Base-by-base conservation (phyloP, 371 early-diverging fungal species). In the Mucor irregularis region DNA sequence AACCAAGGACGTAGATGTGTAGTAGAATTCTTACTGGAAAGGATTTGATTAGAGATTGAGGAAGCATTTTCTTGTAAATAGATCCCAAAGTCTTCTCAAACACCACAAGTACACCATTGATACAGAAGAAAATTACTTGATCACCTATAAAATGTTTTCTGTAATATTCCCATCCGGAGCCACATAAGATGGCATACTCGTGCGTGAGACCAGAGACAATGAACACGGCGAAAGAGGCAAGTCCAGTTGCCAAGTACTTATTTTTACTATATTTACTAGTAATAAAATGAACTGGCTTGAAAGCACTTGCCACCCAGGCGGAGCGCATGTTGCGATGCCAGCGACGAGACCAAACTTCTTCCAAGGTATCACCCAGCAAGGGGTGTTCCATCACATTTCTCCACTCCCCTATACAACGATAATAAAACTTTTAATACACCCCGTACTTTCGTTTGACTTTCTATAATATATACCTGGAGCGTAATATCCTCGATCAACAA, bases 171-270 rank as follows among this genome's bases (percentile, higher is more conserved):
- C 68, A 73, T 17, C 70, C 68, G 16, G 68, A 49, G 34, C 68
- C 67, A 44, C 60, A 61, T 25, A 64, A 35, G 7, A 65, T 55
- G 5, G 56, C 49, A 48, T 67, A 73, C 43, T 69, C 70, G 34
- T 73, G 70, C 39, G 65, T 67, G 5, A 62, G 17, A 1, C 70
- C 70, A 5, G 68, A 67, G 2, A 58, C 48, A 3, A 58, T 29
- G 55, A 73, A 73, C 13, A 73, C 73, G 19, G 69, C 42, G n/a
- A 69, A 14, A 0, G 62, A 55, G 0, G 67, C 73, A 5, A 61
- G 7, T 7, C 42, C 49, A 8, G 60, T 26, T 0, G 69, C 69
- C 3, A 61, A 24, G 3, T 22, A 40, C 13, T 48, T 60, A 26
- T 17, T 46, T 40, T 49, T 13, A 0, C 51, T 50, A 3, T 28